These are phyloP conservation scores for Cucumis cinereus DNA, from an alignment of 306 rosid species.

Conservation along the genomic window DNA sequence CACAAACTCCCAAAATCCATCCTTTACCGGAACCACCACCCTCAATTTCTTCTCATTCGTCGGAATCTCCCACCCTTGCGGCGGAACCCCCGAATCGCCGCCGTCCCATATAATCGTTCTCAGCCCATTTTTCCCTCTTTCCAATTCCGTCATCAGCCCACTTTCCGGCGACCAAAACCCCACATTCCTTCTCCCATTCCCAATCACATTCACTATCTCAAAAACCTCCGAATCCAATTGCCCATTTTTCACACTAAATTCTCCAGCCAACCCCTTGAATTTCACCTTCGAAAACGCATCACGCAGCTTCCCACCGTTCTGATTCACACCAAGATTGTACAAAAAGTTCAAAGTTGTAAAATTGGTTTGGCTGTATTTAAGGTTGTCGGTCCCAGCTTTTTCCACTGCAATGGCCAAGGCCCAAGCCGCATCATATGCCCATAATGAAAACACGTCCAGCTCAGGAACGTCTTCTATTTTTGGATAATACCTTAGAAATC, in stretches of 20 bases:
- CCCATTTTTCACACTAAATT: constrained; percentile 10
- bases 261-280: constrained; percentile 15
- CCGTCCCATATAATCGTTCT: constrained; percentile 8
- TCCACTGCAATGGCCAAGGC: constrained; percentile 43
- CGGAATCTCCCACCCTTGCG: constrained; percentile 27
- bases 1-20: constrained; percentile 14
- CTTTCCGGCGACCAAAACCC: constrained; percentile 37
- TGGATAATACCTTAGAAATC: constrained; percentile 14
- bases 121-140: not conserved
- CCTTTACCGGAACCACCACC: constrained; percentile 25
- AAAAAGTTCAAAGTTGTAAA: constrained; percentile 13
- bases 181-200: constrained; percentile 17
- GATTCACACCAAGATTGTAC: constrained; percentile 17
- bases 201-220: constrained; percentile 25
- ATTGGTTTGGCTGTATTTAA: not conserved
- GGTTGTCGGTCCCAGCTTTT: not conserved
- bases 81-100: not conserved
- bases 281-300: constrained; percentile 15
- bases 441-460: constrained; percentile 19
- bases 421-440: constrained; percentile 41
- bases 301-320: constrained; percentile 20
- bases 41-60: constrained; percentile 9
- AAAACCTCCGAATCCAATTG: constrained; percentile 6
- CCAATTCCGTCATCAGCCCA: constrained; percentile 16
- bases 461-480: not conserved